Evolutionary conservation across 495 filamentous ascomycete genomes (phyloP), one percentile per base, ranked within the genome.

Genomic region (Letharia columbiana): DNA sequence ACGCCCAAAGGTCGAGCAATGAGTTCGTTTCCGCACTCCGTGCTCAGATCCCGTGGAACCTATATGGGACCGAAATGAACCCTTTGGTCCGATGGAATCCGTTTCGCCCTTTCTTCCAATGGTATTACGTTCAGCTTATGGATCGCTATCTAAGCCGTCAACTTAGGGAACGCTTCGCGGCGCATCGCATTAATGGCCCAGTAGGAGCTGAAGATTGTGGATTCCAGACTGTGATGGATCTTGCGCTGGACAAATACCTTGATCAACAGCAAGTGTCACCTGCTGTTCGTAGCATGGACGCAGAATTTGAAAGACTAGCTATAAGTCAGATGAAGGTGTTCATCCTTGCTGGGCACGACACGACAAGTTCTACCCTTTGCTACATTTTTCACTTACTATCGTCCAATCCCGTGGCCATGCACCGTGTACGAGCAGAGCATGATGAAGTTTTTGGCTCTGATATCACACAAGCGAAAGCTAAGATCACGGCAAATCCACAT

Each of bases 381-480:
- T 75, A 73, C 61, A 63, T 69, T 8, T 78, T 78, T 59, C 77
- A 83, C 68, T 74, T 82, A 41, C 77, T 87, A 8, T 75, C 75
- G 0, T 70, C 76, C 17, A 68, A 82, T 35, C 83, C 82, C 0
- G 61, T 70, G 2, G 73, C 74, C 12, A 72, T 82, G 4, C 45
- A 69, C 42, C 71, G 71, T 0, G 50, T 86, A 0, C 73, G 74
- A 15, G 73, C 62, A 17, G 83, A 85, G 66, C 79, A 84, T 35
- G 78, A 84, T 50, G 42, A 72, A 3, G 47, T 75, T 52, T 76
- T 77, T 40, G 74, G 74, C 37, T 39, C 66, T 0, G 71, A 80
- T 42, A 65, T 70, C 1, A 15, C 67, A 12, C 40, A 70, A 13
- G 73, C 74, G 0, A 67, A 68, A 3, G 18, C 56, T 17, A 44